Conservation (phyloP, 352 stramenopile genomes). For the Phytophthora ramorum region DNA sequence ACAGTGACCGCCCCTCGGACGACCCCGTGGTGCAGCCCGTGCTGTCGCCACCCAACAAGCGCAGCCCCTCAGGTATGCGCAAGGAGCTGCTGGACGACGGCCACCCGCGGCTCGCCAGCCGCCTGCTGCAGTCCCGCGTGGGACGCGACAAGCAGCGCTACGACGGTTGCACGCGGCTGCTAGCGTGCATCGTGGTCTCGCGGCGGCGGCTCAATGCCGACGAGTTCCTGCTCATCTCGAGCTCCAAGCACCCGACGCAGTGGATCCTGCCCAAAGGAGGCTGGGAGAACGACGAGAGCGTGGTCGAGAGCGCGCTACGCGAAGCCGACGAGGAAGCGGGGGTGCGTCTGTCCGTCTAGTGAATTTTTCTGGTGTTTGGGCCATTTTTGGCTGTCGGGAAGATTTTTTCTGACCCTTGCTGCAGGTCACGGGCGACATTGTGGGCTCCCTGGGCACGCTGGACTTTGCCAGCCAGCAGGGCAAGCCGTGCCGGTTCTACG, state of each 20-base stretch:
- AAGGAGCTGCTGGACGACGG: conserved; percentile 16
- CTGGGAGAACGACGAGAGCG: conserved; percentile 95
- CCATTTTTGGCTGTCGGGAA: conserved; percentile 6
- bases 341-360: conserved; percentile 38
- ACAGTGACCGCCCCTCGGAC: conserved; percentile 6
- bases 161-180: conserved; percentile 58
- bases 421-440: conserved; percentile 53
- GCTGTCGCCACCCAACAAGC: conserved; percentile 25
- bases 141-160: conserved; percentile 77
- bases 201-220: conserved; percentile 6
- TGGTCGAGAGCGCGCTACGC: conserved; percentile 90
- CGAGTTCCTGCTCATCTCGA: conserved; percentile 88
- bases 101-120: conserved; percentile 18
- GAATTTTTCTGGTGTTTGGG: not conserved
- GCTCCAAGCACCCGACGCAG: conserved; percentile 82
- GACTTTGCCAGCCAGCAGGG: conserved; percentile 62
- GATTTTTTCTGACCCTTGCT: conserved; percentile 10
- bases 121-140: conserved; percentile 55
- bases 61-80: conserved; percentile 24
- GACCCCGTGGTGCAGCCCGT: conserved; percentile 4
- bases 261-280: conserved; percentile 98
- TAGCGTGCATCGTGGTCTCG: conserved; percentile 62
- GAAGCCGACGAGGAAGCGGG: conserved; percentile 96
- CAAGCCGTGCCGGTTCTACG: conserved; percentile 58
- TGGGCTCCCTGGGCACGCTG: conserved; percentile 45